Conservation (phyloP, 768 basidiomycete species). For the Boletellus ananas region DNA sequence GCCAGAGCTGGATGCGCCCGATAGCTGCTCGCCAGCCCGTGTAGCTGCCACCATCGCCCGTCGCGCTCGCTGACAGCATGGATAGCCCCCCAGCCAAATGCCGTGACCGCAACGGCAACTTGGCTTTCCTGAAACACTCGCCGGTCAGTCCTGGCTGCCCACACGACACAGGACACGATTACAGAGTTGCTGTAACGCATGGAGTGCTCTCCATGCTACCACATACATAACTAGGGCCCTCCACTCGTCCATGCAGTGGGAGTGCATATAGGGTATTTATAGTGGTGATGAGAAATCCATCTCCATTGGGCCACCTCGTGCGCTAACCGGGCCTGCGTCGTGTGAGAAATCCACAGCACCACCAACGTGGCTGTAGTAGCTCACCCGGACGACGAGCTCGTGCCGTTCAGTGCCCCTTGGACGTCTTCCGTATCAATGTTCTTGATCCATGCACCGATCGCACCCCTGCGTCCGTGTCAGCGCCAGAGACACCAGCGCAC, state of each 20-base stretch:
- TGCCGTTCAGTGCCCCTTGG: constrained; percentile 3
- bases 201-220: constrained; percentile 8
- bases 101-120: too few relatives aligned
- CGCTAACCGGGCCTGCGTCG: constrained; percentile 2
- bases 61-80: too few relatives aligned
- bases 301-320: constrained; percentile 28
- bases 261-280: constrained; percentile 26
- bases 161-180: constrained; percentile 22
- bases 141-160: neutral
- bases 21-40: too few relatives aligned
- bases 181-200: constrained; percentile 9
- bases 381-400: constrained; percentile 8
- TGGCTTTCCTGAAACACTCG: too few relatives aligned
- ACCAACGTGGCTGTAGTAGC: neutral
- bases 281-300: constrained; percentile 17
- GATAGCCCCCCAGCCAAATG: too few relatives aligned
- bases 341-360: constrained; percentile 2
- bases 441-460: constrained; percentile 97
- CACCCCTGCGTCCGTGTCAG: constrained; percentile 51
- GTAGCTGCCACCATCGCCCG: too few relatives aligned
- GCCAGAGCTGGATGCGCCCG: constrained; percentile 6
- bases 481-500: neutral
- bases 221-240: constrained; percentile 3
- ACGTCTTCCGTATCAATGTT: constrained; percentile 64
- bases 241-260: constrained; percentile 15